A percentile compares a stretch with the other conserved stretches of the same genome.
phyloP scores from a whole-genome alignment of 2,329 filamentous ascomycete species.

The Cordyceps javanica region DNA sequence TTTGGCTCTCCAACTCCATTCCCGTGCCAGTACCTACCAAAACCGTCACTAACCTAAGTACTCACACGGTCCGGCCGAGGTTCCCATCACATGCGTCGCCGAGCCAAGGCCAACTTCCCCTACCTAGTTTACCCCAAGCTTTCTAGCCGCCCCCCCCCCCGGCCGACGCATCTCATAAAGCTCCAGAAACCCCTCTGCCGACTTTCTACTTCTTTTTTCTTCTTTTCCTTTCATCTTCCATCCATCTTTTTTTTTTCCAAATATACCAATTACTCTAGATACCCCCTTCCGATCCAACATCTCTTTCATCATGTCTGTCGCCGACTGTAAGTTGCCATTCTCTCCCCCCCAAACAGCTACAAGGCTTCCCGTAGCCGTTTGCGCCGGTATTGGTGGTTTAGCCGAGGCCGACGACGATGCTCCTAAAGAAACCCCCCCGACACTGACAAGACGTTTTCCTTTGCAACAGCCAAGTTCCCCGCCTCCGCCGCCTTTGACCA shows the following conservation, averaged over 20 bases:
- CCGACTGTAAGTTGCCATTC: conserved; percentile 10
- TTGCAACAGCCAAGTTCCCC: conserved; percentile 70
- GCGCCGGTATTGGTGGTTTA: too few species aligned
- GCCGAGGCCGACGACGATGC: conserved; percentile 1
- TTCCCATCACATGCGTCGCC: conserved; percentile 26
- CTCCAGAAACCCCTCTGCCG: background rate
- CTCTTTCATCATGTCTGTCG: conserved; percentile 12
- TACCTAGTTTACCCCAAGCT: too few species aligned
- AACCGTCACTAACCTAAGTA: too few species aligned
- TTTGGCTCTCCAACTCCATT: background rate
- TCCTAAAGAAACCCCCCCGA: background rate
- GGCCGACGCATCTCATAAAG: conserved; percentile 11
- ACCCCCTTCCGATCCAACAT: background rate
- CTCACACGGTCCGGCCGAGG: conserved; percentile 23
- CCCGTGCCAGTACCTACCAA: too few species aligned
- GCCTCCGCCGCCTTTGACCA: conserved; percentile 86
- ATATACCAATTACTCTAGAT: background rate
- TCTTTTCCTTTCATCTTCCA: background rate
- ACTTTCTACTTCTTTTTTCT: background rate
- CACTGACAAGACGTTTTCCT: background rate
- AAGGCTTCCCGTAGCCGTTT: too few species aligned
- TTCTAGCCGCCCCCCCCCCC: background rate
- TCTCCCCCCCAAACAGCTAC: background rate
- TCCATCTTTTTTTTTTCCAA: background rate
- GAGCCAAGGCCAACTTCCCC: too few species aligned